phyloP scores from a whole-genome alignment of 2,329 filamentous ascomycete genomes.

The Talaromyces funiculosus region DNA sequence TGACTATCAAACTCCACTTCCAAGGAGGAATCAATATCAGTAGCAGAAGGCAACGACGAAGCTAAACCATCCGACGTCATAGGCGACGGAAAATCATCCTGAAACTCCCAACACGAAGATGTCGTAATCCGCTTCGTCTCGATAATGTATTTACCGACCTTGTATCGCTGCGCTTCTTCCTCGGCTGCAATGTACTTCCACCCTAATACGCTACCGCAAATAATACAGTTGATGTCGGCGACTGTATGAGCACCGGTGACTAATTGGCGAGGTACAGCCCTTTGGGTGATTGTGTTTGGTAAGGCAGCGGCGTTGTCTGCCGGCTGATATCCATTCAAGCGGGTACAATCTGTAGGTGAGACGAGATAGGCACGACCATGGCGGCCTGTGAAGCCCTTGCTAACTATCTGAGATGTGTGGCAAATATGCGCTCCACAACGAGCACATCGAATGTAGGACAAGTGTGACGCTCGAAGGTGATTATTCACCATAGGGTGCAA shows the following conservation, averaged over 20 bases:
- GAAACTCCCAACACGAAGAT: slow-evolving; percentile 49
- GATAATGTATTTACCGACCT: slow-evolving; percentile 62
- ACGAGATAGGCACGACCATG: slow-evolving; percentile 62
- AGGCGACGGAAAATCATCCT: slow-evolving; percentile 14
- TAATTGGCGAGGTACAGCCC: slow-evolving; percentile 52
- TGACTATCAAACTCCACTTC: slow-evolving; percentile 56
- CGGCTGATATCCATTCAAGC: slow-evolving; percentile 7
- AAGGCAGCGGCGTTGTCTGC: slow-evolving; percentile 32
- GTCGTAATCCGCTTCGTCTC: slow-evolving; percentile 54
- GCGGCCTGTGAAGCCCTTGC: slow-evolving; percentile 60
- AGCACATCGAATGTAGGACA: slow-evolving; percentile 54
- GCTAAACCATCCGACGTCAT: not conserved
- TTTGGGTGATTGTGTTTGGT: slow-evolving; percentile 55
- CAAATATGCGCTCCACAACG: slow-evolving; percentile 56
- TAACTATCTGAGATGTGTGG: slow-evolving; percentile 55
- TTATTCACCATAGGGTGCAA: not conserved
- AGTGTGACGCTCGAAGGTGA: slow-evolving; percentile 25
- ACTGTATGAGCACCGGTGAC: slow-evolving; percentile 61
- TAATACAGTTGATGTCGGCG: slow-evolving; percentile 53
- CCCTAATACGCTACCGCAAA: slow-evolving; percentile 53
- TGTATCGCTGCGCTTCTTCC: slow-evolving; percentile 57
- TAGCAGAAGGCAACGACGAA: not conserved
- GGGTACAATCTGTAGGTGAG: slow-evolving; percentile 21
- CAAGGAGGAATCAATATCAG: not conserved
- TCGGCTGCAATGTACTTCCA: slow-evolving; percentile 62